Evolutionary conservation across 305 asterid genomes (phyloP).

Genomic region (Stenogyne calaminthoides): DNA sequence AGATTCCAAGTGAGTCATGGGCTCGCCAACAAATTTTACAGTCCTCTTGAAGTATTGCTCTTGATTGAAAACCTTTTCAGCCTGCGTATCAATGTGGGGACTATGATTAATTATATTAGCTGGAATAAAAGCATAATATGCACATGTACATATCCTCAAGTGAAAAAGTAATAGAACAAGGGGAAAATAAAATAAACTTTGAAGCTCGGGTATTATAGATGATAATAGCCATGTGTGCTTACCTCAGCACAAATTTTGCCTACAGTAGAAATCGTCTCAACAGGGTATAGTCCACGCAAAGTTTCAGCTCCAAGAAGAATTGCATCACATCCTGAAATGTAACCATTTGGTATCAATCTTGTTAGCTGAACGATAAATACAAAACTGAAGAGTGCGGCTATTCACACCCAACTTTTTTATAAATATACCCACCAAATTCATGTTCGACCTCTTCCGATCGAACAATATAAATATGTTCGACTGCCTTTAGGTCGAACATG

Average conservation of each 20-base stretch:
- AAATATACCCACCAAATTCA: neutral
- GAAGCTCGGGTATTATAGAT: constrained; percentile 2
- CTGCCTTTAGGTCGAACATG: neutral
- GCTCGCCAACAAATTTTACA: constrained; percentile 93
- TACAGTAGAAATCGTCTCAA: constrained; percentile 83
- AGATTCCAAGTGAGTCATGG: constrained; percentile 92
- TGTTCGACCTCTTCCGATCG: neutral
- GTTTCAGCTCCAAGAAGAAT: constrained; percentile 99
- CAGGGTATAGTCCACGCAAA: constrained; percentile 89
- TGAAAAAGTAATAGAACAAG: neutral
- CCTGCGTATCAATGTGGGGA: constrained; percentile 46
- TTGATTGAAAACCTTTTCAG: constrained; percentile 94
- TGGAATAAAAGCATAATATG: neutral
- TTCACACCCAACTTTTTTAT: neutral
- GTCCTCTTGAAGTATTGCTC: constrained; percentile 91
- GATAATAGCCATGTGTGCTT: constrained; percentile 19
- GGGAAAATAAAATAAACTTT: neutral
- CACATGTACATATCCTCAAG: neutral
- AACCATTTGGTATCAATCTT: constrained; percentile 16
- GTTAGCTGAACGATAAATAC: constrained; percentile 16
- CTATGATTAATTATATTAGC: neutral
- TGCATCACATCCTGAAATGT: constrained; percentile 85
- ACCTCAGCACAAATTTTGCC: constrained; percentile 95
- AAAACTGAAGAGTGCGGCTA: neutral
- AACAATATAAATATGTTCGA: neutral